Evolutionary conservation across 2,329 filamentous ascomycete species (phyloP).

Genomic region (Monosporascus cannonballus): DNA sequence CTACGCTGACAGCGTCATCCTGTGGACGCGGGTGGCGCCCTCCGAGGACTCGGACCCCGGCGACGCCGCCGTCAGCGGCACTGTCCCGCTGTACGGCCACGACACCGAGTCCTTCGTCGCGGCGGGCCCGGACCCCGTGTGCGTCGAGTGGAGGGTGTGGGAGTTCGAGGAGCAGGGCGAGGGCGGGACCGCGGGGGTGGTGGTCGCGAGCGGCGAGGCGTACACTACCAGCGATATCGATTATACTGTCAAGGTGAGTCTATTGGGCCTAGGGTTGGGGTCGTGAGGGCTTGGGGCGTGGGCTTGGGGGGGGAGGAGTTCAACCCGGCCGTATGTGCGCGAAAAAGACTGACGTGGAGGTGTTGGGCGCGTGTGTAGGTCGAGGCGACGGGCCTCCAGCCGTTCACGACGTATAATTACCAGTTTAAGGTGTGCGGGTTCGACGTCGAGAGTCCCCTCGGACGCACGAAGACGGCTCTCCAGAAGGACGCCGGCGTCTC

Average conservation of each 20-base stretch:
- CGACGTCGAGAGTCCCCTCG: slow-evolving; percentile 22
- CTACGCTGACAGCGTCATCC: slow-evolving; percentile 52
- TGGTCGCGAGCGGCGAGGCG: slow-evolving; percentile 51
- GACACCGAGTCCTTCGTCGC: slow-evolving; percentile 42
- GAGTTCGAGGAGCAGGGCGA: slow-evolving; percentile 37
- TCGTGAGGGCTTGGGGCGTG: background rate
- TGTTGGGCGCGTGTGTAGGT: slow-evolving; percentile 30
- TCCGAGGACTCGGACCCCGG: slow-evolving; percentile 38
- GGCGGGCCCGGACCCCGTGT: slow-evolving; percentile 46
- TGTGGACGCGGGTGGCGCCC: slow-evolving; percentile 43
- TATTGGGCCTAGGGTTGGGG: background rate
- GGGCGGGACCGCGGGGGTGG: slow-evolving; percentile 40
- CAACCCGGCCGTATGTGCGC: too few species aligned
- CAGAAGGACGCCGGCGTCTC: slow-evolving; percentile 19
- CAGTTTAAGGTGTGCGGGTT: slow-evolving; percentile 28
- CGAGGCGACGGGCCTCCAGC: slow-evolving; percentile 40
- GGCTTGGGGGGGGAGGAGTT: background rate
- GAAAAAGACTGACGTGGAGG: background rate
- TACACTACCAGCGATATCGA: slow-evolving; percentile 71
- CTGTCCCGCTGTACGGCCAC: slow-evolving; percentile 38
- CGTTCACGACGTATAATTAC: slow-evolving; percentile 27
- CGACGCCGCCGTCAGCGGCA: slow-evolving; percentile 37
- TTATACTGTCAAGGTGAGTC: slow-evolving; percentile 61
- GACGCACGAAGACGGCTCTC: slow-evolving; percentile 30
- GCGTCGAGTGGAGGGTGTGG: slow-evolving; percentile 59